Evolutionary conservation across 805 yeast genomes (phyloP).

Genomic region (Ogataea degrootiae): DNA sequence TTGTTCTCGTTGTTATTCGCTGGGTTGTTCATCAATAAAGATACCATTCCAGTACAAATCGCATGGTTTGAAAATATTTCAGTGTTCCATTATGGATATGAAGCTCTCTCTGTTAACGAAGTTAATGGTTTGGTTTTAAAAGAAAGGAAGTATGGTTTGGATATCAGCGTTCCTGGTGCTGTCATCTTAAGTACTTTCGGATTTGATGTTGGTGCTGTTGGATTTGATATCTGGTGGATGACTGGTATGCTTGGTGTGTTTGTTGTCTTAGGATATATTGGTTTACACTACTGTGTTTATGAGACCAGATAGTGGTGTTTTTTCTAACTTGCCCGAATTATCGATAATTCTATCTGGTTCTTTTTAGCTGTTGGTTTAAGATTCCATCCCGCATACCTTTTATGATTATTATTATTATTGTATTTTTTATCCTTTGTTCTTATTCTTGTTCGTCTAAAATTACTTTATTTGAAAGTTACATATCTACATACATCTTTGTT

Average conservation of each 20-base stretch:
- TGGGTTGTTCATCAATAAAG: constrained; percentile 87
- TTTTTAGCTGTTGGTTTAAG: no score
- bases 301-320: constrained; percentile 53
- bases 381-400: no score
- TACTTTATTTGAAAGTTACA: no score
- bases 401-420: no score
- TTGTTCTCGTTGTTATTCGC: constrained; percentile 87
- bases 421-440: no score
- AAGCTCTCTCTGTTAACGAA: constrained; percentile 87
- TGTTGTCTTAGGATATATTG: constrained; percentile 64
- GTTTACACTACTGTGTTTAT: constrained; percentile 66
- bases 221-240: constrained; percentile 60
- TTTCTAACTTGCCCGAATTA: background rate
- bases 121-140: constrained; percentile 78
- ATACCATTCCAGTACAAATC: constrained; percentile 43
- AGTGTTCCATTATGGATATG: constrained; percentile 93
- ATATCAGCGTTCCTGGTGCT: constrained; percentile 97
- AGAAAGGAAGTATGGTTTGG: constrained; percentile 87
- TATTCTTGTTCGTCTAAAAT: no score
- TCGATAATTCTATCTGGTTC: no score
- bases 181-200: constrained; percentile 95
- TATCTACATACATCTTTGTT: no score
- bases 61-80: constrained; percentile 79
- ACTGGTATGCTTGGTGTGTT: constrained; percentile 54
- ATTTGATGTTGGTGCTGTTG: constrained; percentile 73